A percentile compares a stretch with the other conserved stretches of the same genome.
These are phyloP conservation scores for Inga leiocalycina DNA, from an alignment of 306 rosid genomes.

Conservation along the genomic window DNA sequence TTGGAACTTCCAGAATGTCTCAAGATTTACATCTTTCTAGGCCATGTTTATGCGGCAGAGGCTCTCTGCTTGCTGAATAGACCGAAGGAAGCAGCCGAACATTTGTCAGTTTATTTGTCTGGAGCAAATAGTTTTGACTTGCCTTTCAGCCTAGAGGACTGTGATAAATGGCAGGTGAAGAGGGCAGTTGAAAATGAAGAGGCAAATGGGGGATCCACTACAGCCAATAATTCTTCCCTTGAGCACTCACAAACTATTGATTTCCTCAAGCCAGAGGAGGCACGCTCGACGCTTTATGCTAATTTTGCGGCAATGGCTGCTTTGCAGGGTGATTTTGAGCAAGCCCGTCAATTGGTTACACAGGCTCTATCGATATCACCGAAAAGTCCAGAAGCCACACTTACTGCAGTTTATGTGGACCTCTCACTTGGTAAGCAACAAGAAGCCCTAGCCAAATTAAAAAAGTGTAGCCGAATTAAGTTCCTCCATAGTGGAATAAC, in stretches of 20 bases:
- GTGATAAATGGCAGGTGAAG: slow-evolving; percentile 63
- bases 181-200: slow-evolving; percentile 73
- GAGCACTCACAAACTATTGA: slow-evolving; percentile 49
- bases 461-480: slow-evolving; percentile 72
- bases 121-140: slow-evolving; percentile 60
- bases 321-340: slow-evolving; percentile 78
- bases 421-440: slow-evolving; percentile 73
- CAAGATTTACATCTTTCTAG: slow-evolving; percentile 77
- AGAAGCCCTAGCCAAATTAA: slow-evolving; percentile 81
- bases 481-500: slow-evolving; percentile 68
- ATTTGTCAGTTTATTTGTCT: slow-evolving; percentile 68
- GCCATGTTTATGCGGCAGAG: slow-evolving; percentile 91
- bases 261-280: slow-evolving; percentile 93
- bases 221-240: slow-evolving; percentile 51
- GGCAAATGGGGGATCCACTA: slow-evolving; percentile 55
- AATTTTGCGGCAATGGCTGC: slow-evolving; percentile 84
- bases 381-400: slow-evolving; percentile 74
- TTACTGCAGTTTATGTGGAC: slow-evolving; percentile 84
- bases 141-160: slow-evolving; percentile 87
- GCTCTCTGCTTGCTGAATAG: slow-evolving; percentile 89
- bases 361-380: slow-evolving; percentile 79
- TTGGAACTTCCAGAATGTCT: slow-evolving; percentile 85
- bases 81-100: slow-evolving; percentile 85
- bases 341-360: slow-evolving; percentile 57
- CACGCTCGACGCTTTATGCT: slow-evolving; percentile 68